Evolutionary conservation across 768 basidiomycete genomes (phyloP), one percentile per base, ranked within the genome.

Genomic region (Boletus vinaceobasis): DNA sequence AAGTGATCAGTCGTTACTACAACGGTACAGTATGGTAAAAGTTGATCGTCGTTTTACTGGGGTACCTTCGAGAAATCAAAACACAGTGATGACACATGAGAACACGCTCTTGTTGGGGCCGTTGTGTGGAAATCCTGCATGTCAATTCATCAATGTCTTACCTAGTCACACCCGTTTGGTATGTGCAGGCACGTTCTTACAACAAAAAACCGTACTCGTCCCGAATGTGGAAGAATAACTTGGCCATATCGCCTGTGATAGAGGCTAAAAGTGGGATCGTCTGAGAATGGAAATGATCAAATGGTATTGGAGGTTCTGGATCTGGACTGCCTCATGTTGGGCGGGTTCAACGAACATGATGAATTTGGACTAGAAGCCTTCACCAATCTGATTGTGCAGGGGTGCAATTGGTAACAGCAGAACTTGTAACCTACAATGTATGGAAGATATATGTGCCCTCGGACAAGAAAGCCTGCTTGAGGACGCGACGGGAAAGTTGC

Each of bases 221-320:
- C 72, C 76, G 19, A 81, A 95, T 55, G 93, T 98, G 19, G 80
- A 89, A 26, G 71, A 69, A 10, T 93, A 93, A 65, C 91, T 91
- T 1, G 93, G 95, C 0, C 96, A 98, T 66, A 96, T 97, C 57
- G 91, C 93, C 3, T 98, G 96, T 65, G 94, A 98, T 61, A 21
- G 84, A 87, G 50, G 96, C 95, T 2, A 86, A 87, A 64, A 91
- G 90, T 62, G 96, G 98, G 69, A 84, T 98, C 47, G 94, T 97
- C 23, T 75, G 88, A 57, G 36, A 49, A 53, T 21, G 65, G 69
- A 48, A 70, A 69, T 37, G 71, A 61, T n/a, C 64, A 66, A 27
- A 61, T 65, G 31, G 70, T 74, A n/a, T 53, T 82, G 44, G 85
- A 84, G n/a, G 84, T 87, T 19, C 72, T 97, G 39, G 94, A 98